phyloP scores from a whole-genome alignment of 345 rosid species.

The Cardiospermum halicacabum region DNA sequence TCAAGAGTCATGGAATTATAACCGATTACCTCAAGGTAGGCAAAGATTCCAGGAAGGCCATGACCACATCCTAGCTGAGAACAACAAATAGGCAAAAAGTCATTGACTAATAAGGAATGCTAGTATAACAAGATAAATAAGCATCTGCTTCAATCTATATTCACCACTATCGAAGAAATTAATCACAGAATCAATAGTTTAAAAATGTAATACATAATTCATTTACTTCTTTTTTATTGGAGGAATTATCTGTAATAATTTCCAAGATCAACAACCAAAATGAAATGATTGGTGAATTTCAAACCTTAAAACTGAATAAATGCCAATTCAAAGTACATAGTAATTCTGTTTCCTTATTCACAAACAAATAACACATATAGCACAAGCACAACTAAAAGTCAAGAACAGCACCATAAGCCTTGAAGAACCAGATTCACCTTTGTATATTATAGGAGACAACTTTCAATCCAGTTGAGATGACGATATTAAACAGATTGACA shows the following conservation, averaged over 20 bases:
- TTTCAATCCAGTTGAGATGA: neutral
- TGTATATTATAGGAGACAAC: neutral
- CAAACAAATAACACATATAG: neutral
- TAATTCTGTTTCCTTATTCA: neutral
- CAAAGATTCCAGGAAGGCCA: slow-evolving; percentile 82
- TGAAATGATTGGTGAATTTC: neutral
- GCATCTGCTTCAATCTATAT: neutral
- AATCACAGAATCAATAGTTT: slow-evolving; percentile 2
- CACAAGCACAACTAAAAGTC: neutral
- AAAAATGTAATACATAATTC: neutral
- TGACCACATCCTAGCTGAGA: slow-evolving; percentile 97
- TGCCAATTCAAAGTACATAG: neutral
- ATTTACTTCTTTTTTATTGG: neutral
- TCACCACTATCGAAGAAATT: neutral
- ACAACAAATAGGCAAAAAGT: slow-evolving; percentile 15
- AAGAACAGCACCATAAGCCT: neutral
- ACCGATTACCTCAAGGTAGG: slow-evolving; percentile 63
- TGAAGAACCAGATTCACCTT: neutral
- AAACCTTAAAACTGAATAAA: neutral
- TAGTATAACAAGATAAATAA: neutral
- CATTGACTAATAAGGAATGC: slow-evolving; percentile 15
- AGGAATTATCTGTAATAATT: neutral
- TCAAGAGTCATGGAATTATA: neutral
- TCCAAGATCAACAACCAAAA: neutral
- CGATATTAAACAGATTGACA: no score